A percentile compares a stretch with the other conserved stretches of the same genome.
Evolutionary conservation across 2,329 filamentous ascomycete genomes (phyloP).

Genomic region (Aureobasidium sp.): DNA sequence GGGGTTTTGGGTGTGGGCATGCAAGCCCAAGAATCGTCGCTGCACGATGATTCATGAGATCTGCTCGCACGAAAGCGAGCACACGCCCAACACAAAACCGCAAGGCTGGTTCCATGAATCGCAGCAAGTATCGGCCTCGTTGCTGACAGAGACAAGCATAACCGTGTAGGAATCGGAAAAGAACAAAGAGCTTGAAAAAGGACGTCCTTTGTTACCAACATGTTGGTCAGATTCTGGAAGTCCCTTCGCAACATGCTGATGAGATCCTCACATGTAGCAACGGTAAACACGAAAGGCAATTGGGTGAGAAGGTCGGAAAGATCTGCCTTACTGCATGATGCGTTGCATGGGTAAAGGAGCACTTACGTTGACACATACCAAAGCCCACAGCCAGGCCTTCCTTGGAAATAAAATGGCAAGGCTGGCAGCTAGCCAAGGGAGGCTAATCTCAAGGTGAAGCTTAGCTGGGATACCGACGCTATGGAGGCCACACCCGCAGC

Average conservation of each 20-base stretch:
- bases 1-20: conserved; percentile 8
- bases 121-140: not conserved
- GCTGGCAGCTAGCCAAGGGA: conserved; percentile 1
- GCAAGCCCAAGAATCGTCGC: conserved; percentile 7
- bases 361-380: conserved; percentile 6
- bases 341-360: not conserved
- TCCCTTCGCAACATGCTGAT: not conserved
- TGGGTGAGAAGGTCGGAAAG: not conserved
- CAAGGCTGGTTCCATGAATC: not conserved
- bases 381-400: not conserved
- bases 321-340: conserved; percentile 9
- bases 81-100: not conserved
- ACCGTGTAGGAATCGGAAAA: not conserved
- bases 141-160: conserved; percentile 5
- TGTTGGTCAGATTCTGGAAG: conserved; percentile 7
- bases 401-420: not conserved
- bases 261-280: conserved; percentile 3
- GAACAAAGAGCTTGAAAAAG: not conserved
- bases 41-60: conserved; percentile 15
- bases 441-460: not conserved
- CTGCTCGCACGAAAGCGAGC: not conserved
- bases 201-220: not conserved
- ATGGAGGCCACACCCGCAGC: not conserved
- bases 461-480: conserved; percentile 4
- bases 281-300: not conserved